phyloP scores from a whole-genome alignment of 345 rosid species.

The Salix caprea region DNA sequence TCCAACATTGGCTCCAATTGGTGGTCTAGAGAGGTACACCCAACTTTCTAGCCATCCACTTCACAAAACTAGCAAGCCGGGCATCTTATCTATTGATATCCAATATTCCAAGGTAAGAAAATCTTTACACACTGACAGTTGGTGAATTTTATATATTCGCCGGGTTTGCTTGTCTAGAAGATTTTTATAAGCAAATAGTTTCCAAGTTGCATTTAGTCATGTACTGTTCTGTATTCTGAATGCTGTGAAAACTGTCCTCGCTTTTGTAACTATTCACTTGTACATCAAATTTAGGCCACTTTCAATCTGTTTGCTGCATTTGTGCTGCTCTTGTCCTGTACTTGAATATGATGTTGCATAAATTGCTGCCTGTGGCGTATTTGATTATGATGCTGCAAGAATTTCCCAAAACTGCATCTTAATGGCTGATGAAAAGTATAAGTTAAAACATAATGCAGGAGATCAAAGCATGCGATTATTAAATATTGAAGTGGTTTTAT shows the following conservation, averaged over 20 bases:
- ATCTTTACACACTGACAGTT: background rate
- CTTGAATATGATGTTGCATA: background rate
- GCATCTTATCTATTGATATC: conserved; percentile 72
- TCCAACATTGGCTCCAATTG: conserved; percentile 59
- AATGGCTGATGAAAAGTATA: background rate
- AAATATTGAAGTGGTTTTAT: background rate
- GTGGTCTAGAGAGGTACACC: conserved; percentile 73
- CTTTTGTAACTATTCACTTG: background rate
- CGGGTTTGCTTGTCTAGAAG: background rate
- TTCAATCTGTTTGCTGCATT: background rate
- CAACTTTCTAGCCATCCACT: conserved; percentile 96
- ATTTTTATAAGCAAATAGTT: background rate
- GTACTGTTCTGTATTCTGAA: background rate
- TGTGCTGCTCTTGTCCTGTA: background rate
- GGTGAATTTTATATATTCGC: background rate
- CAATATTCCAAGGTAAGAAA: conserved; percentile 59
- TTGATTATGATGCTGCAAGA: background rate
- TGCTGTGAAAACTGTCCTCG: background rate
- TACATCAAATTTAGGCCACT: background rate
- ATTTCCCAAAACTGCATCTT: background rate
- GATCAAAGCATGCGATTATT: background rate
- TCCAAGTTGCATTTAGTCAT: background rate
- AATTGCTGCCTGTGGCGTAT: background rate
- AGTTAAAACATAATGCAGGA: background rate
- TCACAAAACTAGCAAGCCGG: conserved; percentile 81